phyloP scores from a whole-genome alignment of 805 yeast species.

The Wickerhamiella domercqiae region DNA sequence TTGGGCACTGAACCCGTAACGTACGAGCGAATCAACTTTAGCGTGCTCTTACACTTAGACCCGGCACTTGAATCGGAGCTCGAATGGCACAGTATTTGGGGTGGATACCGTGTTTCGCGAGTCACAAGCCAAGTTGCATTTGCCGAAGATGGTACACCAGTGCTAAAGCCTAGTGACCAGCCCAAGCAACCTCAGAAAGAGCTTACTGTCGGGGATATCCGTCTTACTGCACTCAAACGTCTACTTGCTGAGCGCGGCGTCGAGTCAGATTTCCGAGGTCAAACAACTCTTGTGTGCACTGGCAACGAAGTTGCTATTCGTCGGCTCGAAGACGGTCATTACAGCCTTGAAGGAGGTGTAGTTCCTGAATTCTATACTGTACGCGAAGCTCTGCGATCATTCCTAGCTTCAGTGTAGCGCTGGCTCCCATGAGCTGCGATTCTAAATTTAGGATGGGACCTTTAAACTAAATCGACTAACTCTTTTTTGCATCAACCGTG shows the following conservation, averaged over 20 bases:
- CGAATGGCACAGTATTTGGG: constrained; percentile 73
- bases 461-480: too few relatives aligned
- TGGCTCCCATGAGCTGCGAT: not conserved
- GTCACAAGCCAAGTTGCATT: constrained; percentile 42
- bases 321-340: constrained; percentile 66
- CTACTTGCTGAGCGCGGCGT: constrained; percentile 43
- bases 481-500: too few relatives aligned
- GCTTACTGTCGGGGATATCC: constrained; percentile 75
- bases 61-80: constrained; percentile 43
- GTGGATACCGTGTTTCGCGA: constrained; percentile 70
- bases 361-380: constrained; percentile 51
- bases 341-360: constrained; percentile 71
- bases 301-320: constrained; percentile 50
- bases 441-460: too few relatives aligned
- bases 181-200: constrained; percentile 20
- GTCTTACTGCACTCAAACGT: constrained; percentile 63
- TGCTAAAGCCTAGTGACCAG: constrained; percentile 1
- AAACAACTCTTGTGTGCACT: constrained; percentile 80
- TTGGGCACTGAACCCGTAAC: constrained; percentile 7
- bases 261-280: constrained; percentile 79
- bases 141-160: constrained; percentile 1
- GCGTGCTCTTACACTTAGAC: constrained; percentile 39
- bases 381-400: constrained; percentile 14
- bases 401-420: constrained; percentile 13
- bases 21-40: constrained; percentile 11